Percentiles rank a stretch among this genome's conserved stretches.
These are phyloP conservation scores for Nicotiana rustica DNA, from an alignment of 305 asterid genomes.

Conservation along the genomic window DNA sequence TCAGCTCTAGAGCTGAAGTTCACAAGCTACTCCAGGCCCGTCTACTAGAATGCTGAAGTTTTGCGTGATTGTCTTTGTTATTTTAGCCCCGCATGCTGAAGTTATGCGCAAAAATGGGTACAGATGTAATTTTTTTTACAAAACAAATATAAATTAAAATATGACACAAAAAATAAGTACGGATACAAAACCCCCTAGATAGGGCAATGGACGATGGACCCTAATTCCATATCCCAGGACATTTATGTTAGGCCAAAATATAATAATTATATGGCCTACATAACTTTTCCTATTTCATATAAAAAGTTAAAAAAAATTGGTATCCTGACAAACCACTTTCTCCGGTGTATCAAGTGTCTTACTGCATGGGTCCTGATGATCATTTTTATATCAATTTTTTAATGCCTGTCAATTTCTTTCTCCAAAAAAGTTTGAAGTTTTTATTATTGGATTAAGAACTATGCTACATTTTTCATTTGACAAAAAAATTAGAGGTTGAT, in stretches of 20 bases:
- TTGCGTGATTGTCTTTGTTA: too few species aligned
- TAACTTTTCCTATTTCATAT: slow-evolving; percentile 2
- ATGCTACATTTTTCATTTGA: background rate
- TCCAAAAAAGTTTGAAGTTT: background rate
- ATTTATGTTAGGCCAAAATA: background rate
- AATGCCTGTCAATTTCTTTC: background rate
- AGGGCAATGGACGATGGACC: background rate
- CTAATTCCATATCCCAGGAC: background rate
- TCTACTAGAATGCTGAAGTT: too few species aligned
- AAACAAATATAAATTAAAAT: too few species aligned
- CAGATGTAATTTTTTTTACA: too few species aligned
- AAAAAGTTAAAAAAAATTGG: background rate
- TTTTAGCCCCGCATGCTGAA: too few species aligned
- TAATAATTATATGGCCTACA: slow-evolving; percentile 24
- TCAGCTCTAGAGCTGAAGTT: too few species aligned
- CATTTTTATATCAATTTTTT: background rate
- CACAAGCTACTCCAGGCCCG: too few species aligned
- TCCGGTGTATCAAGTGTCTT: background rate
- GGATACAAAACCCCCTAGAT: too few species aligned
- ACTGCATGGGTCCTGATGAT: background rate
- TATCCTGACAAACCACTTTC: background rate
- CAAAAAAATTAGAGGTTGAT: background rate
- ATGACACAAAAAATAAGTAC: too few species aligned
- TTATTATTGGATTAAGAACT: background rate
- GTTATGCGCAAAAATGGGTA: too few species aligned